A percentile compares a stretch with the other conserved stretches of the same genome.
These are phyloP conservation scores for Beauveria asiatica DNA, from an alignment of 2,329 filamentous ascomycete species.

Conservation along the genomic window DNA sequence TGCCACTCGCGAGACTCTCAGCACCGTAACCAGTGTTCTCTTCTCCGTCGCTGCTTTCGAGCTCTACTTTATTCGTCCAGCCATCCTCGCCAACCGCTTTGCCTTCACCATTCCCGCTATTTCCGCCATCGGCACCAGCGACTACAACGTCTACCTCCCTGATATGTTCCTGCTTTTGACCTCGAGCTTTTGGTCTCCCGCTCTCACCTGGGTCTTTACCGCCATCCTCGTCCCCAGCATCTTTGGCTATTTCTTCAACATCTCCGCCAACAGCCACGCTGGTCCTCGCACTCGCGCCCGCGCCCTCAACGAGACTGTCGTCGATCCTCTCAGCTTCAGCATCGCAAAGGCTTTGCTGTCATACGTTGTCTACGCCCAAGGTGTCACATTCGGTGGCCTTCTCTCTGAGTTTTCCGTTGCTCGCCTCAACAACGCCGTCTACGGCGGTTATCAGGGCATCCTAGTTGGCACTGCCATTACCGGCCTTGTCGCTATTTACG, in stretches of 20 bases:
- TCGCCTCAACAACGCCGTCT: conserved; percentile 57
- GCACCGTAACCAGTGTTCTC: conserved; percentile 65
- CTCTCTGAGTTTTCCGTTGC: conserved; percentile 51
- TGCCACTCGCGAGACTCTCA: conserved; percentile 59
- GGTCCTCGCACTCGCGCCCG: conserved; percentile 34
- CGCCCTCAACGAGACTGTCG: conserved; percentile 31
- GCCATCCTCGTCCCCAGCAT: conserved; percentile 61
- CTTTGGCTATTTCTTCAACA: conserved; percentile 83
- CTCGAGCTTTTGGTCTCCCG: conserved; percentile 73
- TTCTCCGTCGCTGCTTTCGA: conserved; percentile 61
- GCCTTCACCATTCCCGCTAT: conserved; percentile 64
- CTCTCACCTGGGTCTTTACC: conserved; percentile 67
- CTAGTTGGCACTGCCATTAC: conserved; percentile 62
- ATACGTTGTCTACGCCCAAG: conserved; percentile 70
- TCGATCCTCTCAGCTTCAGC: conserved; percentile 87
- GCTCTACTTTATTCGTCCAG: conserved; percentile 57
- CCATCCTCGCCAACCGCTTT: conserved; percentile 63
- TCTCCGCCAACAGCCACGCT: conserved; percentile 48
- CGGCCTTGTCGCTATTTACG: conserved; percentile 63
- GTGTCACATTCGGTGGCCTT: conserved; percentile 53
- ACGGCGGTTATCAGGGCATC: conserved; percentile 62
- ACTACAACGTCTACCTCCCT: conserved; percentile 59
- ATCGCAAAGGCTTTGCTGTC: conserved; percentile 76
- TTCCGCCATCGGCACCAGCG: conserved; percentile 42
- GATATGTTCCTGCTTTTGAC: conserved; percentile 75